These are phyloP conservation scores for Neofusicoccum laricinum DNA, from an alignment of 2,329 filamentous ascomycete species.

Conservation along the genomic window DNA sequence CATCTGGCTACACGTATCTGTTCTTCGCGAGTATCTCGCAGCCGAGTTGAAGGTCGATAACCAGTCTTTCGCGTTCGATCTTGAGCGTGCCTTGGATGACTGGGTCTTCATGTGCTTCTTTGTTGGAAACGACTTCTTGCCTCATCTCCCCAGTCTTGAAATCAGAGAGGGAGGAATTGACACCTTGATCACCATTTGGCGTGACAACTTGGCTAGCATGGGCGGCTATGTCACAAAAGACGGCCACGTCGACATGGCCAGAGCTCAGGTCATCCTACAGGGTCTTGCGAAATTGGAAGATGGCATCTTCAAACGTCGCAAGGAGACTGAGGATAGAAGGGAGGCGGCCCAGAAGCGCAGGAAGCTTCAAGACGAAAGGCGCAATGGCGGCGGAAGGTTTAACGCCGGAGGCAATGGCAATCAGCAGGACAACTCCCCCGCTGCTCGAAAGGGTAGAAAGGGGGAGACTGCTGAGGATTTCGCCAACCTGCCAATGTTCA, in stretches of 20 bases:
- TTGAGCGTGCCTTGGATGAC: constrained; percentile 92
- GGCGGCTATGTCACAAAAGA: constrained; percentile 96
- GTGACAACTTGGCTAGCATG: constrained; percentile 86
- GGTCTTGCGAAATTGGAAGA: constrained; percentile 92
- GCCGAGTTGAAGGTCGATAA: constrained; percentile 81
- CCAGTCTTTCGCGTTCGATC: constrained; percentile 83
- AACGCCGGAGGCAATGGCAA: not conserved
- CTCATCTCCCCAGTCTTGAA: constrained; percentile 93
- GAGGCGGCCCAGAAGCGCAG: constrained; percentile 22
- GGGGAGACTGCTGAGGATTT: constrained; percentile 21
- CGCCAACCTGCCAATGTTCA: constrained; percentile 32
- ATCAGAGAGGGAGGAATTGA: constrained; percentile 98
- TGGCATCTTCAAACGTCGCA: constrained; percentile 83
- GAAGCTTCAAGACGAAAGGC: constrained; percentile 9
- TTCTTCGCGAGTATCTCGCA: constrained; percentile 88
- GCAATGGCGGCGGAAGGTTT: not conserved
- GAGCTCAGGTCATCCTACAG: constrained; percentile 82
- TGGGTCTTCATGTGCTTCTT: constrained; percentile 99
- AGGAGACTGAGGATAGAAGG: constrained; percentile 74
- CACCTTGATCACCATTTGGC: constrained; percentile 94
- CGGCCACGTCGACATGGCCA: constrained; percentile 81
- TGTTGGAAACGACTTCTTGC: constrained; percentile 96
- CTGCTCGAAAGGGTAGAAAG: constrained; percentile 5
- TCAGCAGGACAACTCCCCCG: not conserved
- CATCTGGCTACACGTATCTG: constrained; percentile 94